Conservation (phyloP, 768 basidiomycete species). For the Dioszegia aurantiaca region DNA sequence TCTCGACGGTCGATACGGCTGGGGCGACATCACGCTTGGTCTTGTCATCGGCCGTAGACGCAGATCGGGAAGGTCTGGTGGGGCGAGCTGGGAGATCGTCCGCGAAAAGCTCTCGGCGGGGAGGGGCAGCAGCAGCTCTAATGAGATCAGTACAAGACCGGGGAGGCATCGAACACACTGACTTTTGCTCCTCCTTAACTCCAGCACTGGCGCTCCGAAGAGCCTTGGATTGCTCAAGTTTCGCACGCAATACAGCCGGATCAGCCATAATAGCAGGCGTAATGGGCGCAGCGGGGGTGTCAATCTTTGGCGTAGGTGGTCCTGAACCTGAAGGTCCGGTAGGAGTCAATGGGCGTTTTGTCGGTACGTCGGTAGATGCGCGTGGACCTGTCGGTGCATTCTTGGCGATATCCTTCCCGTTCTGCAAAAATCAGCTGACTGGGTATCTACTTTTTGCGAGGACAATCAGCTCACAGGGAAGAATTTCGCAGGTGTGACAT, state of each 20-base stretch:
- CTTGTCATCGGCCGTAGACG: too few relatives aligned
- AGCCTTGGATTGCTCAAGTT: slow-evolving; percentile 21
- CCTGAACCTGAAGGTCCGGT: too few relatives aligned
- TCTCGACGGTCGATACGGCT: background rate
- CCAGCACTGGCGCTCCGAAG: slow-evolving; percentile 1
- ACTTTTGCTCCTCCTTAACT: slow-evolving; percentile 26
- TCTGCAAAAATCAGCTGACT: too few relatives aligned
- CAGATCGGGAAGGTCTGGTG: too few relatives aligned
- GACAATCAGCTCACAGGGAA: slow-evolving; percentile 14
- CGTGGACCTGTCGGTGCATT: slow-evolving; percentile 8
- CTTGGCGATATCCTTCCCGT: too few relatives aligned
- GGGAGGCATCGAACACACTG: too few relatives aligned
- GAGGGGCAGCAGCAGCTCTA: too few relatives aligned
- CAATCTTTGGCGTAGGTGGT: background rate
- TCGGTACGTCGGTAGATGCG: background rate
- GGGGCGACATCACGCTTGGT: too few relatives aligned
- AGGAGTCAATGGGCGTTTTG: too few relatives aligned
- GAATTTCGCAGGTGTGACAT: slow-evolving; percentile 27
- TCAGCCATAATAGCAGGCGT: slow-evolving; percentile 14
- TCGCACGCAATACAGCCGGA: slow-evolving; percentile 12
- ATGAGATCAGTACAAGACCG: too few relatives aligned
- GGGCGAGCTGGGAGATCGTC: too few relatives aligned
- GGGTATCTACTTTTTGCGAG: background rate
- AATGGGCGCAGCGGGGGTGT: background rate
- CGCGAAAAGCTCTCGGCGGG: too few relatives aligned